A percentile compares a stretch with the other conserved stretches of the same genome.
Conservation (phyloP, 768 basidiomycete genomes). For the Terana coerulea region DNA sequence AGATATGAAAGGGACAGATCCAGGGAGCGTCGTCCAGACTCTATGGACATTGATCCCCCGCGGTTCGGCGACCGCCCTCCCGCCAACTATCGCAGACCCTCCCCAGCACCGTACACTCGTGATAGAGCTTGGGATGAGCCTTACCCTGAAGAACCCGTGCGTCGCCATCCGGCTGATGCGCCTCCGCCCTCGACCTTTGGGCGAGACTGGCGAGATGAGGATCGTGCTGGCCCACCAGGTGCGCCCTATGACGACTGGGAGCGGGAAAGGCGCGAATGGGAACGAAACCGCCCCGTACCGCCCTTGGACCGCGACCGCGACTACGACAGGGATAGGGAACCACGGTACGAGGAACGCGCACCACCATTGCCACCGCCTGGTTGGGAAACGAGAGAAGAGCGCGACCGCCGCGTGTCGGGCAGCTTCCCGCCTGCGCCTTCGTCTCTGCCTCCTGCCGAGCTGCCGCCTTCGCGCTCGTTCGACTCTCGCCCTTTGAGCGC, state of each 20-base stretch:
- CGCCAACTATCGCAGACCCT: constrained; percentile 19
- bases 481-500: constrained; percentile 24
- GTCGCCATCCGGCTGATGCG: constrained; percentile 2
- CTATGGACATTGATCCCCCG: constrained; percentile 24
- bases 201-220: constrained; percentile 21
- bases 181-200: constrained; percentile 13
- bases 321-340: constrained; percentile 13
- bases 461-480: constrained; percentile 16
- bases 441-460: neutral
- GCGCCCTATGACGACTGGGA: constrained; percentile 21
- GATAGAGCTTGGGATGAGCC: constrained; percentile 20
- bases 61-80: constrained; percentile 11
- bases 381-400: constrained; percentile 30
- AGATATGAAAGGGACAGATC: constrained; percentile 21
- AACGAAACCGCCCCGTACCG: constrained; percentile 18
- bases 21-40: constrained; percentile 13
- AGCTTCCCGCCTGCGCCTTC: constrained; percentile 12
- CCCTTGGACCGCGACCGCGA: constrained; percentile 15
- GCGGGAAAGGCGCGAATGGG: constrained; percentile 16
- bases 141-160: constrained; percentile 14
- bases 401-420: constrained; percentile 22
- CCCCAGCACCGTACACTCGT: constrained; percentile 15
- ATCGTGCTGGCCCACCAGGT: constrained; percentile 3
- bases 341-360: constrained; percentile 19
- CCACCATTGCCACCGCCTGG: constrained; percentile 8